Conservation (phyloP, 1,139 yeast species). For the Kodamaea anthophila region DNA sequence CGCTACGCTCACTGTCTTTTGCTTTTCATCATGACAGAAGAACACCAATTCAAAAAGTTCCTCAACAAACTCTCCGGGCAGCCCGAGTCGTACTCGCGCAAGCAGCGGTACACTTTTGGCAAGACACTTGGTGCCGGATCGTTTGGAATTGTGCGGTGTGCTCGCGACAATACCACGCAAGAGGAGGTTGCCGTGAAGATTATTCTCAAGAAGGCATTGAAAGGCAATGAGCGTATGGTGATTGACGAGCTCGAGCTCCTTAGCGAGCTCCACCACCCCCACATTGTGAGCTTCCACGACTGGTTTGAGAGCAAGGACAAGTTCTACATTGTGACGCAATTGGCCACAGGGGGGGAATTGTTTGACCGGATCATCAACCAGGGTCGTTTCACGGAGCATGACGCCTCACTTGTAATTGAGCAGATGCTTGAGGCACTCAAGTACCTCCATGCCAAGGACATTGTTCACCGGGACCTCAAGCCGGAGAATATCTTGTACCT, state of each 20-base stretch:
- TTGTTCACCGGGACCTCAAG: constrained; percentile 86
- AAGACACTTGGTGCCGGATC: constrained; percentile 86
- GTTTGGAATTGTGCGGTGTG: constrained; percentile 82
- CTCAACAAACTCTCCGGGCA: constrained; percentile 61
- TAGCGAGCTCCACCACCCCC: constrained; percentile 63
- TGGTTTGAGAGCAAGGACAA: constrained; percentile 86
- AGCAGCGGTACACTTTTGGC: constrained; percentile 64
- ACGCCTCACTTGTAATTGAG: constrained; percentile 64
- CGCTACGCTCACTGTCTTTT: neutral
- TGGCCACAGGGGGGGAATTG: constrained; percentile 89
- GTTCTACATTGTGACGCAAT: constrained; percentile 66
- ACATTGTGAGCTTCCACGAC: constrained; percentile 76
- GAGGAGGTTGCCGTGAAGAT: constrained; percentile 86
- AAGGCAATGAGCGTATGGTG: constrained; percentile 67
- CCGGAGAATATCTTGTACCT: constrained; percentile 82
- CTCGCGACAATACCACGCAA: constrained; percentile 49
- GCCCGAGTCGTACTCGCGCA: constrained; percentile 63
- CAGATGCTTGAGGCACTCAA: constrained; percentile 70
- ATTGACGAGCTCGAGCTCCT: constrained; percentile 71
- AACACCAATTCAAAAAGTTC: constrained; percentile 24
- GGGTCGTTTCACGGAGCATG: constrained; percentile 79
- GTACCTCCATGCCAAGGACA: constrained; percentile 66
- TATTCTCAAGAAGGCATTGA: constrained; percentile 71
- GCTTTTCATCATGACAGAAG: constrained; percentile 1
- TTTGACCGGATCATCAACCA: constrained; percentile 74